Evolutionary conservation across 139 green algal genomes (phyloP).

Genomic region (Tetradesmus lagerheimii): DNA sequence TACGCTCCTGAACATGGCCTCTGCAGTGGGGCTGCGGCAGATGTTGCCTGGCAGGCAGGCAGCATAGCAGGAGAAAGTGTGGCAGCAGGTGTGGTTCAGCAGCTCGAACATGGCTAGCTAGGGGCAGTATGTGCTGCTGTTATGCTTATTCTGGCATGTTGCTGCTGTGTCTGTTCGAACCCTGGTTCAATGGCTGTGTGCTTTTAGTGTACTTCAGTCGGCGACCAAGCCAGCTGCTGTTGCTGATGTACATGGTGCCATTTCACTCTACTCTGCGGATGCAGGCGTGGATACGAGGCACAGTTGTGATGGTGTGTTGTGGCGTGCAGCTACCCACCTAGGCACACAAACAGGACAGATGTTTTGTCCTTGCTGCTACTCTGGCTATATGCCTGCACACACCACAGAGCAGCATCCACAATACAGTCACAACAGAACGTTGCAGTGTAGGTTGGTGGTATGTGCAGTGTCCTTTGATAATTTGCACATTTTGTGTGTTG

Average conservation of each 20-base stretch:
- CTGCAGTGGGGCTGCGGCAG: conserved; percentile 92
- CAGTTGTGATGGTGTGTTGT: background rate
- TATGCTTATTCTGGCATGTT: too few species aligned
- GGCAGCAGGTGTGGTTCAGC: background rate
- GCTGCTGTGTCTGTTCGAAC: background rate
- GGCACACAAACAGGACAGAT: conserved; percentile 88
- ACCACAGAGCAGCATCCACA: background rate
- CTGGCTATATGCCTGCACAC: background rate
- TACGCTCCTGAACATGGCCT: conserved; percentile 90
- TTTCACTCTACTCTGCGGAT: background rate
- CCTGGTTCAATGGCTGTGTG: too few species aligned
- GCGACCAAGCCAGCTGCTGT: background rate
- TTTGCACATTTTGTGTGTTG: background rate
- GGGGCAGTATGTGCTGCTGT: too few species aligned
- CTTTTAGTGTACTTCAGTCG: background rate
- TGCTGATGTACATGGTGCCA: background rate
- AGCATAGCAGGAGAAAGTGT: background rate
- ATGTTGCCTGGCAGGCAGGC: conserved; percentile 87
- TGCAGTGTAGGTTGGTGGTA: too few species aligned
- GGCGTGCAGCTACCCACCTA: conserved; percentile 42
- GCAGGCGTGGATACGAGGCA: too few species aligned
- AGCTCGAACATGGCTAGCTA: too few species aligned
- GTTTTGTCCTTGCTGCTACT: conserved; percentile 16
- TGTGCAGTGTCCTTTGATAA: too few species aligned
- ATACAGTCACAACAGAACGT: too few species aligned